Evolutionary conservation across 164 flowering plant species (phyloP).

Genomic region (Macadamia tetraphylla): DNA sequence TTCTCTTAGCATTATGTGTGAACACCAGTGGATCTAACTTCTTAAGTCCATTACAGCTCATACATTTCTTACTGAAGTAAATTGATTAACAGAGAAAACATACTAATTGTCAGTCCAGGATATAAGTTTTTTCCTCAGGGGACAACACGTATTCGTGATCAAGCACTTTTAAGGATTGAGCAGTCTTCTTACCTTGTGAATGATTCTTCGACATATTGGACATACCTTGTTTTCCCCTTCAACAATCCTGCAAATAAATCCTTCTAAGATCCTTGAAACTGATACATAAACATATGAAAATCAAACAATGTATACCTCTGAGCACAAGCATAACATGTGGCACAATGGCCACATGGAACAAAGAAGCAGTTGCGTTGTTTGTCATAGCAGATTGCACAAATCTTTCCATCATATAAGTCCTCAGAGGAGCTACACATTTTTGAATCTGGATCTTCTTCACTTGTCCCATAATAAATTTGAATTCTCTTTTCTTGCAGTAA

Average conservation of each 20-base stretch:
- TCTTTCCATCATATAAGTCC: constrained; percentile 68
- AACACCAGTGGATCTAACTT: no score
- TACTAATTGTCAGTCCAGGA: not conserved
- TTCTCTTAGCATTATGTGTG: no score
- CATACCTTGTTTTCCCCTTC: constrained; percentile 51
- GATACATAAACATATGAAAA: not conserved
- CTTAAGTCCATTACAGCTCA: no score
- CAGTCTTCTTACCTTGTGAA: constrained; percentile 53
- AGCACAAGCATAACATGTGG: constrained; percentile 66
- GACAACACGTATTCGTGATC: not conserved
- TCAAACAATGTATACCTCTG: constrained; percentile 39
- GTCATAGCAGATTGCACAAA: constrained; percentile 75
- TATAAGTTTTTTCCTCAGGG: not conserved
- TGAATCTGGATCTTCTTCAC: constrained; percentile 41
- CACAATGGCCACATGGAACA: constrained; percentile 83
- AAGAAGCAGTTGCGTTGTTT: constrained; percentile 59
- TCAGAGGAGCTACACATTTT: constrained; percentile 35
- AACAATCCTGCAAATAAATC: constrained; percentile 41
- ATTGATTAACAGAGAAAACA: not conserved
- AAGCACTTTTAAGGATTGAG: constrained; percentile 16
- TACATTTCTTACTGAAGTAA: not conserved
- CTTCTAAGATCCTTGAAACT: not conserved
- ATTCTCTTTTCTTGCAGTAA: constrained; percentile 30
- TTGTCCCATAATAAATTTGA: constrained; percentile 36
- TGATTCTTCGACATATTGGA: constrained; percentile 59